Percentiles rank a stretch among this genome's conserved stretches.
phyloP scores from a whole-genome alignment of 164 flowering plant species.

The Tetracentron sinense region DNA sequence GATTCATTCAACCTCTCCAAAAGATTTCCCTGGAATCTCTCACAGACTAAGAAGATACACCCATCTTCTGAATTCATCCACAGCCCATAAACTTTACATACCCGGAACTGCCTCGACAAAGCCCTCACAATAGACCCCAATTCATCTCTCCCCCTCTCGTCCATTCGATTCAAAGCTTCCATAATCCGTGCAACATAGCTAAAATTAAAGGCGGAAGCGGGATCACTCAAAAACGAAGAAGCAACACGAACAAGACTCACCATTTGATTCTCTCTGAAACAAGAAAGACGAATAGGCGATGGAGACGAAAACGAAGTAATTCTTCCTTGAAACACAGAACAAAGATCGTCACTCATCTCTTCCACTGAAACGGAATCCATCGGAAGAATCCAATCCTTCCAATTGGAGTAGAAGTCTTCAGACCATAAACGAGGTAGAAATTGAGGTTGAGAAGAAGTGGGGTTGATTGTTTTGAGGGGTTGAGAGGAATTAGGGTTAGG shows the following conservation, averaged over 20 bases:
- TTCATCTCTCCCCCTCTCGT: conserved; percentile 37
- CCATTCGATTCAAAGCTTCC: conserved; percentile 46
- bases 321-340: conserved; percentile 10
- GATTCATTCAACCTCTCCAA: conserved; percentile 18
- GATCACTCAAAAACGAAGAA: conserved; percentile 18
- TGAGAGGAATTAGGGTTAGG: conserved; percentile 16
- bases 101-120: conserved; percentile 17
- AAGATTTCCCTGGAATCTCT: conserved; percentile 26
- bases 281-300: not conserved
- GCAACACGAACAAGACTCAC: conserved; percentile 50
- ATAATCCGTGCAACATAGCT: conserved; percentile 43
- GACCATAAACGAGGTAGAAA: conserved; percentile 47
- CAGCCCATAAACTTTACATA: conserved; percentile 56
- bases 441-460: not conserved
- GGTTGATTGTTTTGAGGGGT: not conserved
- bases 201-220: conserved; percentile 28
- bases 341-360: not conserved
- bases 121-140: conserved; percentile 40
- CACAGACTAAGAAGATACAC: conserved; percentile 53
- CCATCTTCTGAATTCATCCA: conserved; percentile 58
- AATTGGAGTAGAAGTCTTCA: conserved; percentile 44
- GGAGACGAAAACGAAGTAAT: not conserved
- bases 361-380: conserved; percentile 34
- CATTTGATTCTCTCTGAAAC: conserved; percentile 18
- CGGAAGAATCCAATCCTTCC: conserved; percentile 67